phyloP scores from a whole-genome alignment of 441 rosid species.

The Populus tomentosa region DNA sequence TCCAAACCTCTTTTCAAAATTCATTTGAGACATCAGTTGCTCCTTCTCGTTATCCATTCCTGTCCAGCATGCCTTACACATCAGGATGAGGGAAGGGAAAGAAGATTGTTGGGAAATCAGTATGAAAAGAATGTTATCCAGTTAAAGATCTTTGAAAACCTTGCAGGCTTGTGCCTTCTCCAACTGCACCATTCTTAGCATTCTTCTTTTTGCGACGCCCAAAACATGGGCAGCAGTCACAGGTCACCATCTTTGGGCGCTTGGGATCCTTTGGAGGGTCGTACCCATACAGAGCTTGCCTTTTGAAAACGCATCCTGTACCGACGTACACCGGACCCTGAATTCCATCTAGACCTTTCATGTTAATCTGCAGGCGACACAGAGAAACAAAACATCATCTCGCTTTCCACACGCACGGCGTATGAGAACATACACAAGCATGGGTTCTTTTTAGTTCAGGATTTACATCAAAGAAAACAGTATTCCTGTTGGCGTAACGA shows the following conservation, averaged over 20 bases:
- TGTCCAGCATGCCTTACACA: slow-evolving; percentile 1
- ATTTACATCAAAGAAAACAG: slow-evolving; percentile 86
- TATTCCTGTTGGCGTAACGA: slow-evolving; percentile 85
- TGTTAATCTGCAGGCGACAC: slow-evolving; percentile 70
- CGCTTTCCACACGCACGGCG: slow-evolving; percentile 5
- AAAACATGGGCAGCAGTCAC: slow-evolving; percentile 94
- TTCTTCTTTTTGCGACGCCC: slow-evolving; percentile 68
- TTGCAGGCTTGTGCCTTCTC: slow-evolving; percentile 47
- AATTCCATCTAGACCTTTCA: slow-evolving; percentile 95
- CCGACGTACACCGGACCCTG: slow-evolving; percentile 96
- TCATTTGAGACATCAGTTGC: slow-evolving; percentile 69
- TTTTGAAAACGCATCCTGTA: slow-evolving; percentile 79
- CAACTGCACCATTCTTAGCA: slow-evolving; percentile 42
- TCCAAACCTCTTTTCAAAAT: slow-evolving; percentile 90
- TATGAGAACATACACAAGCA: background rate
- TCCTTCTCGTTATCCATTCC: slow-evolving; percentile 79
- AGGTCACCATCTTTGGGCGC: slow-evolving; percentile 91
- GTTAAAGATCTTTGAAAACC: slow-evolving; percentile 34
- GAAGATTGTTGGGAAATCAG: slow-evolving; percentile 38
- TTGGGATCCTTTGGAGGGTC: slow-evolving; percentile 57
- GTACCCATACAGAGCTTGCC: slow-evolving; percentile 93
- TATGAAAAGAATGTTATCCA: background rate
- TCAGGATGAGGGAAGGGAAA: slow-evolving; percentile 13
- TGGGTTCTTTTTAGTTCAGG: background rate
- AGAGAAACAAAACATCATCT: background rate